phyloP scores from a whole-genome alignment of 805 yeast species.

The Candida ascalaphidarum region DNA sequence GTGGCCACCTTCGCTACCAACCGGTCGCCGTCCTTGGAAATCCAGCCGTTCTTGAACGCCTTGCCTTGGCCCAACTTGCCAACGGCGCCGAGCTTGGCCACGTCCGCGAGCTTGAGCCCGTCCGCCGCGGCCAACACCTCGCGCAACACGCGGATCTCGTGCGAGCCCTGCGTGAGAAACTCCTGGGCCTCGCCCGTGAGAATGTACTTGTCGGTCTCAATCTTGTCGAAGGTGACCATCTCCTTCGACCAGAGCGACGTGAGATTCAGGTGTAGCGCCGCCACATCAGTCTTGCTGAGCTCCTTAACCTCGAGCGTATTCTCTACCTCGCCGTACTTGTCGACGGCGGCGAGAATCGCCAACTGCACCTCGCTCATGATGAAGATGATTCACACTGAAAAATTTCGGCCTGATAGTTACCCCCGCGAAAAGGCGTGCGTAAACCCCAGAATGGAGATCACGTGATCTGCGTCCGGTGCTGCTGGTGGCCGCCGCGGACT shows the following conservation, averaged over 20 bases:
- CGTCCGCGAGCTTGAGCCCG: conserved; percentile 76
- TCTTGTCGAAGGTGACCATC: conserved; percentile 66
- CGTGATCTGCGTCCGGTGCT: too few species aligned
- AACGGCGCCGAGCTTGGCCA: conserved; percentile 65
- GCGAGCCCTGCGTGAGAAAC: conserved; percentile 75
- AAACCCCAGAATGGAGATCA: too few species aligned
- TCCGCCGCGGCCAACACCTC: conserved; percentile 69
- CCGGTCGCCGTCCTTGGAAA: conserved; percentile 76
- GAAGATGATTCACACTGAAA: too few species aligned
- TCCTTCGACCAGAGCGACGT: conserved; percentile 77
- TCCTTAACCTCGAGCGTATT: conserved; percentile 52
- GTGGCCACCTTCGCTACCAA: conserved; percentile 53
- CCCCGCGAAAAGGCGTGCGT: too few species aligned
- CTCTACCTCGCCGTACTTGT: conserved; percentile 45
- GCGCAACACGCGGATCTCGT: conserved; percentile 72
- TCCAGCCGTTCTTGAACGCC: conserved; percentile 98
- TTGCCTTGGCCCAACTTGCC: conserved; percentile 95
- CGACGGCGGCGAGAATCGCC: conserved; percentile 55
- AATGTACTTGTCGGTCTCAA: conserved; percentile 69
- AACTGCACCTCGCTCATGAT: conserved; percentile 64
- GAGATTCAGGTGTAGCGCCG: conserved; percentile 70
- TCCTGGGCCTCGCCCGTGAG: conserved; percentile 79
- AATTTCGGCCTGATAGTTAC: too few species aligned
- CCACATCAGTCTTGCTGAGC: conserved; percentile 60
- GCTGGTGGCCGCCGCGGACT: too few species aligned